Evolutionary conservation across 192 early-diverging fungal genomes (phyloP), one percentile per base, ranked within the genome.

Genomic region (Pilaira anomala): DNA sequence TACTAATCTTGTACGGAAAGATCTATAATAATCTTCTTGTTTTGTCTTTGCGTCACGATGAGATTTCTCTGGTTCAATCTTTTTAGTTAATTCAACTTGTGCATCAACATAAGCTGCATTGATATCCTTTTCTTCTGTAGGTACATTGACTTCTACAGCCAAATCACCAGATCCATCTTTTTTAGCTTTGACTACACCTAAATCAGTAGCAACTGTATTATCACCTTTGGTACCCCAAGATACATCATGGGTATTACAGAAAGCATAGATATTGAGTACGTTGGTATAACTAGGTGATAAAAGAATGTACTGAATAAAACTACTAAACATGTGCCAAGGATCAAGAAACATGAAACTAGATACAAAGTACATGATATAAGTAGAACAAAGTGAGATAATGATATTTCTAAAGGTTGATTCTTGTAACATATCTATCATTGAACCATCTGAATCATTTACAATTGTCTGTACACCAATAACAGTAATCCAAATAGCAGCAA

Each of bases 191-290:
- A 89, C 95, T 16, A 83, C 80, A 45, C 91, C 93, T 13, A 94
- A 84, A 63, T 90, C 90, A 49, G 79, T 83, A 39, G 79, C 76
- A 13, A 81, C 67, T 44, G 65, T 75, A 45, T 85, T 93, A 71
- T 93, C 92, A 69, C 94, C 92, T 75, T 97, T 97, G 39, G 94
- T 97, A 55, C 94, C 96, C 96, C 94, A 98, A 48, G 66, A 71
- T 18, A 79, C 77, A 60, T 79, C 77, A 45, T 82, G 80, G 4
- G 80, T 78, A 56, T 81, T 81, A 61, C 77, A 79, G 71, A 82
- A 82, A 16, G 80, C 77, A 41, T 82, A 69, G 7, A 74, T 87
- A 67, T 93, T 91, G 79, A 91, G 84, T 28, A 91, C 79, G 76
- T 93, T 93, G 60, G 61, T 70, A 64, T 86, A 93, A 65, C 83